These are phyloP conservation scores for Plasmodium knowlesi DNA, from an alignment of 169 alveolate genomes.

Conservation along the genomic window DNA sequence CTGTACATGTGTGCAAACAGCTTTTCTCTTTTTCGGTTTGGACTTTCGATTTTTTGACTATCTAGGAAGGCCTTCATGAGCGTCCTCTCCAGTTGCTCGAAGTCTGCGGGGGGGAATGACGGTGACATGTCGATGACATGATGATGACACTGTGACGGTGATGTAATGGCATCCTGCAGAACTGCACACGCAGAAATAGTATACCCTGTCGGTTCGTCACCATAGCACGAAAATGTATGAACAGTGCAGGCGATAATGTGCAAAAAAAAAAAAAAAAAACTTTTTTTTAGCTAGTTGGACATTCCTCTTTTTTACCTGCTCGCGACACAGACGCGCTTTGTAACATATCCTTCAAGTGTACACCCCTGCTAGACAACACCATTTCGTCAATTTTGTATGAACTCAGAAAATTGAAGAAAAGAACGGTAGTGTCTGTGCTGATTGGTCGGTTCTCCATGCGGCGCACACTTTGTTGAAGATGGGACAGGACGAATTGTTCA, in stretches of 20 bases:
- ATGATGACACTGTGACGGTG: background rate
- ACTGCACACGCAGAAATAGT: background rate
- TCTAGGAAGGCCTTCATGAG: background rate
- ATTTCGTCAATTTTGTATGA: slow-evolving; percentile 54
- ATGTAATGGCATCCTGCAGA: background rate
- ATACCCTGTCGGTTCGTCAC: background rate
- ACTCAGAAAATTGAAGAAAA: slow-evolving; percentile 23
- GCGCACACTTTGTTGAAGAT: background rate
- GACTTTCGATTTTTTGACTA: background rate
- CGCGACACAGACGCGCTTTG: background rate
- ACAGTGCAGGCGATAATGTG: background rate
- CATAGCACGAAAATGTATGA: background rate
- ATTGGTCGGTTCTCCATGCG: slow-evolving; percentile 2
- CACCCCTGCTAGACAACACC: background rate
- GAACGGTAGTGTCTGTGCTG: background rate
- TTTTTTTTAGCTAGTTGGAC: background rate
- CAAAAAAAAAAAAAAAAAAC: background rate
- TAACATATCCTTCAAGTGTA: background rate
- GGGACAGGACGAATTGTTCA: background rate
- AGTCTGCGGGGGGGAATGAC: slow-evolving; percentile 3
- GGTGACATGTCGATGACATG: background rate
- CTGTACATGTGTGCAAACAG: slow-evolving; percentile 18
- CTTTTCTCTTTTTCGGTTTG: slow-evolving; percentile 12
- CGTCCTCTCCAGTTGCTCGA: background rate
- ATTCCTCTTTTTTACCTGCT: background rate